These are phyloP conservation scores for Solanum stenotomum DNA, from an alignment of 257 asterid genomes.

Conservation along the genomic window DNA sequence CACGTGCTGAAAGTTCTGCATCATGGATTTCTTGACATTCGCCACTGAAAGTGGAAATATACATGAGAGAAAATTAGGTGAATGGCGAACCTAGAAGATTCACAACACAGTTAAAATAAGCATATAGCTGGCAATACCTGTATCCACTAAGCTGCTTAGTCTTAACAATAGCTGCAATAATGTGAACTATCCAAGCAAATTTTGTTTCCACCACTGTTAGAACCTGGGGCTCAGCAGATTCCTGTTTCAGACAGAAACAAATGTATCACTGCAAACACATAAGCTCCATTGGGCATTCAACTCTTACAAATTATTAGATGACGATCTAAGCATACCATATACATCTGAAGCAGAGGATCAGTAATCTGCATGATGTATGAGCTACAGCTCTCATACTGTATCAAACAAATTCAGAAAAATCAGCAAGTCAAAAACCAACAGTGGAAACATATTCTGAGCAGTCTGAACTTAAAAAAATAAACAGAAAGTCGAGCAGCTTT, in stretches of 20 bases:
- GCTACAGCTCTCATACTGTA: constrained; percentile 94
- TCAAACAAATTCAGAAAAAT: constrained; percentile 6
- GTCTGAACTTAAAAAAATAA: background rate
- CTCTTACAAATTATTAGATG: background rate
- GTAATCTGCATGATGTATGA: constrained; percentile 64
- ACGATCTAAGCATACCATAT: constrained; percentile 49
- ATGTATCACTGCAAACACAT: background rate
- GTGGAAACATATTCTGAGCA: background rate
- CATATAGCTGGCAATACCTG: constrained; percentile 36
- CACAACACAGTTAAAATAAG: background rate
- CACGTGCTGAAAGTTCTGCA: constrained; percentile 97
- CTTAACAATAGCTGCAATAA: constrained; percentile 80
- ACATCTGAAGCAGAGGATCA: constrained; percentile 87
- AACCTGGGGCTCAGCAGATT: constrained; percentile 67
- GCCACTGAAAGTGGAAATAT: constrained; percentile 32
- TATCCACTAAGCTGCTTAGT: constrained; percentile 70
- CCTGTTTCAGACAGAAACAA: constrained; percentile 32
- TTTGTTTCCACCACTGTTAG: constrained; percentile 73
- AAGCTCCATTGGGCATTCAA: background rate
- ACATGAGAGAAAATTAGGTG: background rate
- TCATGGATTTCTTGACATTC: constrained; percentile 92
- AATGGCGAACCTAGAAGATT: background rate
- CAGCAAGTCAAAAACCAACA: background rate
- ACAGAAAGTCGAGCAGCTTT: background rate
- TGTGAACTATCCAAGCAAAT: constrained; percentile 96